phyloP scores from a whole-genome alignment of 345 rosid species.

The Balakata baccata region DNA sequence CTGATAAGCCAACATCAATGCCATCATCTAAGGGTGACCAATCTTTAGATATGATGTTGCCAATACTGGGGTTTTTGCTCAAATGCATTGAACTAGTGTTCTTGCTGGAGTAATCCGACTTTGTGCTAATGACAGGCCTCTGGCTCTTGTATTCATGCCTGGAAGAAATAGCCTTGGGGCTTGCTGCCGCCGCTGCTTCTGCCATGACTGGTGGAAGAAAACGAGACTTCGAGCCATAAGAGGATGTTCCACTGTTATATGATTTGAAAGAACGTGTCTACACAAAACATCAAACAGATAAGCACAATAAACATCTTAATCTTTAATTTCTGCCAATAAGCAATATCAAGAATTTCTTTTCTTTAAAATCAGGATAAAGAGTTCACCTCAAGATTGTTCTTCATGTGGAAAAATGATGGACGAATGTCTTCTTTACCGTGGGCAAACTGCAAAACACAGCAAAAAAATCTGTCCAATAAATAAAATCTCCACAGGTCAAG shows the following conservation, averaged over 20 bases:
- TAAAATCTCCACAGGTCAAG: neutral
- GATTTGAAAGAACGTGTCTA: conserved; percentile 32
- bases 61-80: conserved; percentile 1
- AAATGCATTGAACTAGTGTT: neutral
- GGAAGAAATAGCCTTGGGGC: conserved; percentile 11
- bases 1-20: conserved; percentile 42
- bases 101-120: neutral
- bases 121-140: neutral
- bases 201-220: conserved; percentile 14
- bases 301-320: conserved; percentile 1
- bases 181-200: conserved; percentile 20
- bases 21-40: conserved; percentile 80
- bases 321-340: neutral
- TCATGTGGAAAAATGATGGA: conserved; percentile 22
- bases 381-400: conserved; percentile 43
- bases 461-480: neutral
- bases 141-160: conserved; percentile 4
- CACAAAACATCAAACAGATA: conserved; percentile 12
- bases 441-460: conserved; percentile 35
- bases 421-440: conserved; percentile 51
- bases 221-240: conserved; percentile 25
- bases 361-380: neutral
- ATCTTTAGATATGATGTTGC: neutral
- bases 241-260: conserved; percentile 17
- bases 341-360: neutral